Evolutionary conservation across 305 asterid genomes (phyloP), one percentile per base, ranked within the genome.

Genomic region (Solanum hybrid): DNA sequence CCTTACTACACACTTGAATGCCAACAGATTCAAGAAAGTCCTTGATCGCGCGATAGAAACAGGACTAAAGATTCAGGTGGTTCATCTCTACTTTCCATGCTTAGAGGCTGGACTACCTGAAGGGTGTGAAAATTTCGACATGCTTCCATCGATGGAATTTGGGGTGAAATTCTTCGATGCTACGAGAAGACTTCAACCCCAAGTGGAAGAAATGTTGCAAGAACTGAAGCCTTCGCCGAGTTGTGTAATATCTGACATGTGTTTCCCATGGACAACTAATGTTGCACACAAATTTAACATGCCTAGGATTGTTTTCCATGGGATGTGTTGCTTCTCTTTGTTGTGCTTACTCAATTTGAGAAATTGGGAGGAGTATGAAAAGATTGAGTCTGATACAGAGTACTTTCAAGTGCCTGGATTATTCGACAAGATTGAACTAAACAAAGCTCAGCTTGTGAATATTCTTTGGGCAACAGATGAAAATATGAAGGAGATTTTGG

Each of bases 71-170:
- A 93, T 94, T 77, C 92, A 14, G 1, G 73, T 93, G 2, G 4
- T 85, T 36, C 83, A 91, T 14, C 91, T 94, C 42, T 82, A 79
- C 1, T 91, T 95, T 75, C 95, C 97, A 5, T 28, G 89, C n/a
- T 90, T 33, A 11, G 93, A 93, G 89, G 93, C 73, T 0, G 97
- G 95, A 11, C 73, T 95, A 29, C 95, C 94, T 0, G 91, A 91
- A 51, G 97, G 95, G 22, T 94, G 94, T 22, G 96, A 95, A 77
- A 92, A 87, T 87, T 89, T 92, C 5, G 97, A 94, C 88, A 87
- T 92, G 94, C 92, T 94, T 11, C 93, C 94, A 20, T 86, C 94
- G 0, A 11, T 90, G 0, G 89, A 29, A 85, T 35, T 33, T 2
- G 90, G 39, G 2, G 0, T 73, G 7, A 90, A 91, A 14, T 94